phyloP scores from a whole-genome alignment of 2,329 filamentous ascomycete genomes.

The Fusarium hostae region DNA sequence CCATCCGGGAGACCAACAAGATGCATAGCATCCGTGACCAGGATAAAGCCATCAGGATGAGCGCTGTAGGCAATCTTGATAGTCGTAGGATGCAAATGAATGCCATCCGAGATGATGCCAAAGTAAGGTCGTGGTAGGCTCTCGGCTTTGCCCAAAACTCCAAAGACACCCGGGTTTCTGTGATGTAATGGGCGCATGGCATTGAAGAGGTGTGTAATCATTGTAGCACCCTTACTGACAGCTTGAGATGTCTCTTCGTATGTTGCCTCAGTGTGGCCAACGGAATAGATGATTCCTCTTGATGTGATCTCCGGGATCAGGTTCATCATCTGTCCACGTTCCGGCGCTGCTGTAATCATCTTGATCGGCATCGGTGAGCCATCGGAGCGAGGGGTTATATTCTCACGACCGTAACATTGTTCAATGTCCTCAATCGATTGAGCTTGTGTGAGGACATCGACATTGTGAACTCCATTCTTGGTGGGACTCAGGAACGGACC shows the following conservation, averaged over 20 bases:
- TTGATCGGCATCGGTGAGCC: conserved; percentile 65
- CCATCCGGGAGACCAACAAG: conserved; percentile 87
- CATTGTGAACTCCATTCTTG: conserved; percentile 88
- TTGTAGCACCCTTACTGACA: conserved; percentile 79
- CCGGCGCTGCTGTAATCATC: conserved; percentile 88
- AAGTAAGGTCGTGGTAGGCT: conserved; percentile 76
- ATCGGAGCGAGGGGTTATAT: conserved; percentile 61
- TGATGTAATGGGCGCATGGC: conserved; percentile 92
- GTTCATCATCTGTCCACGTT: conserved; percentile 75
- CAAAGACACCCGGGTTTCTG: conserved; percentile 90
- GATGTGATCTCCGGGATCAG: conserved; percentile 74
- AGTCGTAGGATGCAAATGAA: conserved; percentile 88
- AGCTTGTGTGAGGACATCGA: conserved; percentile 74
- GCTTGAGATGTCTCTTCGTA: conserved; percentile 83
- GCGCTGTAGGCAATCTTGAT: conserved; percentile 91
- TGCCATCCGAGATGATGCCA: conserved; percentile 89
- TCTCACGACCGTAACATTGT: conserved; percentile 76
- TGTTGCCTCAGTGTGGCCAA: conserved; percentile 88
- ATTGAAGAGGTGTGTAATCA: conserved; percentile 96
- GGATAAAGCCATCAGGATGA: conserved; percentile 84
- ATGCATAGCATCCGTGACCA: conserved; percentile 94
- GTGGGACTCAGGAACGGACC: conserved; percentile 86
- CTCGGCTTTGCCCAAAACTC: conserved; percentile 77
- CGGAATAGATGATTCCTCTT: conserved; percentile 78
- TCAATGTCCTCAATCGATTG: conserved; percentile 73